Conservation (phyloP, 2,329 filamentous ascomycete species). For the Talaromyces sp. region DNA sequence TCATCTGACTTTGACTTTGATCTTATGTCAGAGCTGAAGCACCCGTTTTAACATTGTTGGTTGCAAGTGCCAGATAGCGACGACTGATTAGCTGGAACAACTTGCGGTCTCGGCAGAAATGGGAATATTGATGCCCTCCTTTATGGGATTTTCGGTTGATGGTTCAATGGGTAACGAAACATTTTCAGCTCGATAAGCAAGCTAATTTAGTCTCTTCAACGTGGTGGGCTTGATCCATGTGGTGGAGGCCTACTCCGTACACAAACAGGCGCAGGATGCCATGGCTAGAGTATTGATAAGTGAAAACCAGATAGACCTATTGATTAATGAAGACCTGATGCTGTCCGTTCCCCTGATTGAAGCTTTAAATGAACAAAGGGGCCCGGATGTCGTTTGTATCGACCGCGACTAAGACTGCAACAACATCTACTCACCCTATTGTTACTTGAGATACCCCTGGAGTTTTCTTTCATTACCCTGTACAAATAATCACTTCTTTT, state of each 20-base stretch:
- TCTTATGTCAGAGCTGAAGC: background rate
- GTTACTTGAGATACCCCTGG: background rate
- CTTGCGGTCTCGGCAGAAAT: background rate
- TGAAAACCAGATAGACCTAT: background rate
- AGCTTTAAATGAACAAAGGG: background rate
- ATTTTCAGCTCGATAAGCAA: background rate
- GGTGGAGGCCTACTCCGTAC: background rate
- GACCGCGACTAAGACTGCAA: background rate
- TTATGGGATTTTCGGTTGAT: too few relatives aligned
- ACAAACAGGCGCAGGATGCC: background rate
- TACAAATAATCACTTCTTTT: background rate
- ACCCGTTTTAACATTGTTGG: background rate
- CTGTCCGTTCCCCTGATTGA: background rate
- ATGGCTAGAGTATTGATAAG: background rate
- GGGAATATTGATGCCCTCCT: background rate
- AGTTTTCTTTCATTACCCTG: background rate
- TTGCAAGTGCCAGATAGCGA: background rate
- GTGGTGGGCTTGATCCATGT: background rate
- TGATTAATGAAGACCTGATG: background rate
- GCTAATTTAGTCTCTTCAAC: background rate
- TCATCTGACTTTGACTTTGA: background rate
- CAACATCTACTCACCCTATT: background rate
- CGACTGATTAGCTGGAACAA: background rate
- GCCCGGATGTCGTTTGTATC: background rate
- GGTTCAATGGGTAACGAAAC: too few relatives aligned